Conservation (phyloP, 2,329 filamentous ascomycete species). For the Colletotrichum lini region DNA sequence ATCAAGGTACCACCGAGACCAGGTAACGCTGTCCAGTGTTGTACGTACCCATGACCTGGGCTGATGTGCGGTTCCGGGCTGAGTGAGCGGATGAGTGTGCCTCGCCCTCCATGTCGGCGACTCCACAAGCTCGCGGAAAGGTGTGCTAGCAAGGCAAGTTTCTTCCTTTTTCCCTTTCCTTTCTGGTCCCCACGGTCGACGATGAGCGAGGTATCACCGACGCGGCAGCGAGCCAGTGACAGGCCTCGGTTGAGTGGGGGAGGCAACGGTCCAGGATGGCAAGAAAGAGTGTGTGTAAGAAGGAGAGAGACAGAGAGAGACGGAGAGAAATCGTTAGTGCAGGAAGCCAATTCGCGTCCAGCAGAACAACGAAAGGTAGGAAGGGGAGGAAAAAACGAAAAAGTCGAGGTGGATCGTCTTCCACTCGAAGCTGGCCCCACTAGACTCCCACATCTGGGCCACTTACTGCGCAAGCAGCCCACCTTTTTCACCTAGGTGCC, state of each 20-base stretch:
- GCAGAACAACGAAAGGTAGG: background rate
- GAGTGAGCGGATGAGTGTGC: background rate
- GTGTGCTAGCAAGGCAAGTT: conserved; percentile 4
- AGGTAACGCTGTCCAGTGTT: conserved; percentile 30
- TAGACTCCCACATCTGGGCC: conserved; percentile 27
- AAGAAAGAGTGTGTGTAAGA: background rate
- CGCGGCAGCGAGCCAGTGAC: conserved; percentile 34
- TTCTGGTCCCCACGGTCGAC: conserved; percentile 22
- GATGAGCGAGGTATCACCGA: conserved; percentile 42
- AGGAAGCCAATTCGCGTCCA: conserved; percentile 26
- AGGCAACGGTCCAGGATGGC: background rate
- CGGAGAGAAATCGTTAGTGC: conserved; percentile 1
- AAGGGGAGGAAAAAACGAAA: background rate
- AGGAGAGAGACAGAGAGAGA: conserved; percentile 4
- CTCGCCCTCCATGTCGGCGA: conserved; percentile 29
- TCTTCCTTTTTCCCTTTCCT: background rate
- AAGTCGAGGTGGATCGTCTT: conserved; percentile 18
- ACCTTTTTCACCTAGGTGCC: conserved; percentile 9
- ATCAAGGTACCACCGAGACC: conserved; percentile 31
- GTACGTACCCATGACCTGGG: conserved; percentile 23
- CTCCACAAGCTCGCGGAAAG: conserved; percentile 30
- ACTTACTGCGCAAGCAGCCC: conserved; percentile 8
- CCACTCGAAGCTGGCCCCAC: conserved; percentile 21
- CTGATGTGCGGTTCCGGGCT: conserved; percentile 12
- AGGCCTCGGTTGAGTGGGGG: conserved; percentile 23